phyloP scores from a whole-genome alignment of 23 red algal species.

The Gracilariopsis chorda region DNA sequence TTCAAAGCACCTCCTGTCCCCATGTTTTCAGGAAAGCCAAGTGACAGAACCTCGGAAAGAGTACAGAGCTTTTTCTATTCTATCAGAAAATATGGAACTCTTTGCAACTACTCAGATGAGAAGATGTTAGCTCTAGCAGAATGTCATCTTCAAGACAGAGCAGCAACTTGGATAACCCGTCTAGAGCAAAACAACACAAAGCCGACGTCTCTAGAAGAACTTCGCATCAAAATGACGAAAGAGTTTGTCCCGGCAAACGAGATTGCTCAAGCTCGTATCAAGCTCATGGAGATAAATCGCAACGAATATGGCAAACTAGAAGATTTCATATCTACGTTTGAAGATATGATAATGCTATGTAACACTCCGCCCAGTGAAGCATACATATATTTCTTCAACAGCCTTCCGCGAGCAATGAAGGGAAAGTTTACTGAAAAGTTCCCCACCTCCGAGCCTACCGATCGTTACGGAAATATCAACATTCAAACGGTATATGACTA shows the following conservation, averaged over 20 bases:
- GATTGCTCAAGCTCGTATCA: neutral
- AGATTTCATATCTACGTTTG: slow-evolving; percentile 15
- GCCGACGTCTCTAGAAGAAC: slow-evolving; percentile 19
- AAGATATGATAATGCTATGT: slow-evolving; percentile 1
- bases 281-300: slow-evolving; percentile 13
- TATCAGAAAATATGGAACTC: neutral
- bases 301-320: neutral
- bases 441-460: neutral
- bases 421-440: slow-evolving; percentile 33
- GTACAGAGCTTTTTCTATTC: neutral
- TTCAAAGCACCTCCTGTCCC: slow-evolving; percentile 10
- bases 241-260: slow-evolving; percentile 36
- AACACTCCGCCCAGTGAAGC: neutral
- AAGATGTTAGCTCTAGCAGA: slow-evolving; percentile 23
- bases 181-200: neutral
- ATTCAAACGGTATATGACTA: neutral
- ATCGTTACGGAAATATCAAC: neutral
- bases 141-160: slow-evolving; percentile 26
- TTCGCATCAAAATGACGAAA: neutral
- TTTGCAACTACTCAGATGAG: neutral
- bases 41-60: neutral
- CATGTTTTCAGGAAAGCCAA: neutral
- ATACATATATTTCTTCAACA: slow-evolving; percentile 29
- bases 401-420: neutral
- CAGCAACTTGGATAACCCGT: slow-evolving; percentile 20